Evolutionary conservation across 2,329 filamentous ascomycete genomes (phyloP), one percentile per base, ranked within the genome.

Genomic region (Pleurostoma richardsiae): DNA sequence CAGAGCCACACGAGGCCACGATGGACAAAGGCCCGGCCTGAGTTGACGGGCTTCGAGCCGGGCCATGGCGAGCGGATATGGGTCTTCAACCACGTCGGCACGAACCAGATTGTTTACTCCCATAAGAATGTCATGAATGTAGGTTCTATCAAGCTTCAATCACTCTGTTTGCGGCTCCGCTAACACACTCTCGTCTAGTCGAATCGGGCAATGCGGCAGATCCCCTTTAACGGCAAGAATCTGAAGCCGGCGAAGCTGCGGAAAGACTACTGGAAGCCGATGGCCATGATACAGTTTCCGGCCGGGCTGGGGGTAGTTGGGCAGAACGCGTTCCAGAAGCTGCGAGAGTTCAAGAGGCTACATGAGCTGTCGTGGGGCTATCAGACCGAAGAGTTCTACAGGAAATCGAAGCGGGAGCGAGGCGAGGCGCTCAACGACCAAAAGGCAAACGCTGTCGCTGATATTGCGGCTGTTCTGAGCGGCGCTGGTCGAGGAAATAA

Each of bases 151-250:
- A 19, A 19, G 19, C 19, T 19, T 19, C 19, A 19, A 19, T 19
- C 19, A 2, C 19, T 19, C 19, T 19, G 19, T 19, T 19, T 19
- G 19, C 19, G 19, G 19, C 19, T 19, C 19, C 19, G 19, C 19
- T 19, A 19, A 19, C 19, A 19, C 19, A 19, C 19, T 19, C 19
- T 19, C 19, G 19, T 19, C 19, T 49, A 65, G 62, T 39, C 46
- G 46, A 61, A 56, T 49, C 56, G 58, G 50, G 57, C 59, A 19
- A 48, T 59, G 29, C 44, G 52, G 8, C 63, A 66, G 41, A 55
- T 86, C 50, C 76, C 80, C 42, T 86, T 77, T 69, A 81, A 82
- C 53, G 83, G 82, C 65, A 86, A 86, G 62, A 85, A 87, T 65
- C 74, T 79, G 41, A 77, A 79, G 53, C 82, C 82, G 3, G 62